Evolutionary conservation across 768 basidiomycete genomes (phyloP), one percentile per base, ranked within the genome.

Genomic region (Sarcodon aspratus): DNA sequence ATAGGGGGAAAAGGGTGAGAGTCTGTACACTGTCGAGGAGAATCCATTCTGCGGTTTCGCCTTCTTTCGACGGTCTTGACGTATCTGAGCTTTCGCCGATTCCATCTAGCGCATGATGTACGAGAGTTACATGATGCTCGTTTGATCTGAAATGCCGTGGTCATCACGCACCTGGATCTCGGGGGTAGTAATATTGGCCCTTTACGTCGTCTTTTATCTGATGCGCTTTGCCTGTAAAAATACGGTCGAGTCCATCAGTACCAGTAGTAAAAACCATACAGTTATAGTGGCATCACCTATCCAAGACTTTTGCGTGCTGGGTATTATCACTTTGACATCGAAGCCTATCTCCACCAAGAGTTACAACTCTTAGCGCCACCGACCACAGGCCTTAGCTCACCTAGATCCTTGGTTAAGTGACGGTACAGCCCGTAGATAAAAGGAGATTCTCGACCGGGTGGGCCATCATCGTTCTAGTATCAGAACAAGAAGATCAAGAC

Each of bases 11-110:
- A 12, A 43, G 42, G 54, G 49, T 32, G 50, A 18, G 9, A 50
- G 48, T 9, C 64, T 74, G 49, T 67, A 90, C 88, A 12, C 87
- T 88, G 51, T 90, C 87, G 6, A 96, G 67, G 21, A 98, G 74
- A 49, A 96, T 80, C 94, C 94, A 98, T 67, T 96, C 90, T 21
- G 78, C 84, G 47, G 83, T 67, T 67, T 94, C 92, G 35, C 79
- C 83, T 6, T 82, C 76, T 59, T 78, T 75, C 45, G 93, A 62
- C 6, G 84, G 80, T 48, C 94, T 71, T 17, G 85, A 69, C 21
- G 57, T 58, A 15, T 66, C 60, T 9, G 82, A 78, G 13, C 66
- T 76, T 56, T 94, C 90, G 1, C 93, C 91, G 34, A 64, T 55
- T 11, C 82, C 76, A 53, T 88, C 85, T 69, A 55, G 34, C 47